Evolutionary conservation across 225 moss, liverwort and hornwort species (phyloP), one percentile per base, ranked within the genome.

Genomic region (Pseudoscleropodium purum): DNA sequence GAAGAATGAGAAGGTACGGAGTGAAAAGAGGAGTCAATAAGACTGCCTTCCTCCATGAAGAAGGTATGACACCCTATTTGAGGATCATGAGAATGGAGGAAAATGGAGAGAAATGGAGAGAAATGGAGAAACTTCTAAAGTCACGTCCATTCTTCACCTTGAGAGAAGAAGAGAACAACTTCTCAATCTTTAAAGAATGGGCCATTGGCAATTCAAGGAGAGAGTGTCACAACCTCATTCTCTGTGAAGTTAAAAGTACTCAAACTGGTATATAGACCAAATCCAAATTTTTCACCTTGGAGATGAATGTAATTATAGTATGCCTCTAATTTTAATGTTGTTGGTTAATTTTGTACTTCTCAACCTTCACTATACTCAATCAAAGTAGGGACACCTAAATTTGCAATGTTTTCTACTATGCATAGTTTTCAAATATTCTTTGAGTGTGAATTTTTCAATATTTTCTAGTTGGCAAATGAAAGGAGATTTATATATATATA

Each of bases 361-460:
- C 43, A 73, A 15, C 27, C 73, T 73, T 43, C 5, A 43, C 9
- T 73, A 43, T 43, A 2, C 5, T 16, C 8, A 73, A 2, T 26
- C 4, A 15, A 41, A 15, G 9, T 43, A 43, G 15, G 15, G 1
- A 43, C 27, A 72, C 5, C 15, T 41, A 72, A 26, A 27, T 26
- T 41, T 72, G 15, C 26, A 72, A 25, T 4, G 0, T 9, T 27
- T 41, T 26, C 3, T 41, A 26, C 5, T 39, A 70, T 25, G 14
- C 25, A 39, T 0, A 39, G 0, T 15, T 41, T 72, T 72, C 2
- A 9, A 26, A 8, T 72, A 73, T 16, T 27, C 9, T 43, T 73
- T 3, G 1, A 29, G 16, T 43, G 0, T 17, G 0, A 43, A 1
- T 27, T 2, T 24, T 43, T 73, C 2, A 47, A 16, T 73, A 15